Evolutionary conservation across 371 early-diverging fungal species (phyloP).

Genomic region (Rhizopus stolonifer): DNA sequence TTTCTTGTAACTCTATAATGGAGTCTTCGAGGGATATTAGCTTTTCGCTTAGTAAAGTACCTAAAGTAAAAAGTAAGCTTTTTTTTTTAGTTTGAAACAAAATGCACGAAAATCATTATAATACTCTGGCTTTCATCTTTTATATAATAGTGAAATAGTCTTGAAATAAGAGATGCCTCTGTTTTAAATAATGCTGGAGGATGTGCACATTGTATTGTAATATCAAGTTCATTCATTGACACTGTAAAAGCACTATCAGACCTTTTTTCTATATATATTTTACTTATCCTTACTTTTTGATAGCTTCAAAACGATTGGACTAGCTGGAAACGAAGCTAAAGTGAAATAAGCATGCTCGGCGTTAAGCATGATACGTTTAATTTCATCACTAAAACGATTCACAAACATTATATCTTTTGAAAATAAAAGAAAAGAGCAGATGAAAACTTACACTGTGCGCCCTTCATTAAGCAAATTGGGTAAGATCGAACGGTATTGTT

Average conservation of each 20-base stretch:
- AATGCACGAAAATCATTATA: neutral
- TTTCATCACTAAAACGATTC: slow-evolving; percentile 1
- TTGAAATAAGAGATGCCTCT: slow-evolving; percentile 12
- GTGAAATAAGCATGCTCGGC: slow-evolving; percentile 20
- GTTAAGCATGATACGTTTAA: slow-evolving; percentile 6
- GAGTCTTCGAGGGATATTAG: slow-evolving; percentile 10
- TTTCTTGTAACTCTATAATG: slow-evolving; percentile 11
- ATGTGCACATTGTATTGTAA: slow-evolving; percentile 15
- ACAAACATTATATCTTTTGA: neutral
- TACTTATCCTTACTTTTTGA: slow-evolving; percentile 5
- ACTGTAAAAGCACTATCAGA: slow-evolving; percentile 2
- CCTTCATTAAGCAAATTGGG: slow-evolving; percentile 17
- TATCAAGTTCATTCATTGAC: slow-evolving; percentile 13
- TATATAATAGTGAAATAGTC: slow-evolving; percentile 9
- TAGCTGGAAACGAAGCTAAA: slow-evolving; percentile 17
- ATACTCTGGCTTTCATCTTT: neutral
- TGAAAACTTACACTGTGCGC: slow-evolving; percentile 8
- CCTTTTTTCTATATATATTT: neutral
- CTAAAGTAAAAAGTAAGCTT: neutral
- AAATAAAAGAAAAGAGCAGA: neutral
- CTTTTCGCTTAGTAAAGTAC: neutral
- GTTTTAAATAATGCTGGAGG: slow-evolving; percentile 18
- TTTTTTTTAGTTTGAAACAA: too few species aligned
- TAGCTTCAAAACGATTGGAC: slow-evolving; percentile 16
- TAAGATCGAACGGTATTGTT: slow-evolving; percentile 15